Conservation (phyloP, 208 protist species). For the Acanthamoeba castellanii region DNA sequence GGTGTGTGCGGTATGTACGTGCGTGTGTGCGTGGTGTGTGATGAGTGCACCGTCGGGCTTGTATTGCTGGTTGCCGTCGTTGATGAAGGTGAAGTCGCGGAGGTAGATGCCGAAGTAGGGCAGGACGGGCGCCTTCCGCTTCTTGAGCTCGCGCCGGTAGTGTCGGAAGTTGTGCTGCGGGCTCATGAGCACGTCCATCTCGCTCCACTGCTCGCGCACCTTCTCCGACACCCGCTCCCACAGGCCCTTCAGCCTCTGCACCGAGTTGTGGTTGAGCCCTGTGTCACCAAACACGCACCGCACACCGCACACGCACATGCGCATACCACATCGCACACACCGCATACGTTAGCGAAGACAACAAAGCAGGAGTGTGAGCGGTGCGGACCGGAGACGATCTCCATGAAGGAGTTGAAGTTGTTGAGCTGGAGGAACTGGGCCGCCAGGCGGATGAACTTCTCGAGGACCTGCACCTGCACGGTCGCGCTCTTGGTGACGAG, state of each 20-base stretch:
- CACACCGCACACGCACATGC: no score
- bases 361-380: no score
- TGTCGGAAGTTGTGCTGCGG: slow-evolving; percentile 31
- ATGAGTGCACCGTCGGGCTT: background rate
- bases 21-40: background rate
- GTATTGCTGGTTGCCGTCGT: slow-evolving; percentile 62
- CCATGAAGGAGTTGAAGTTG: slow-evolving; percentile 73
- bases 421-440: background rate
- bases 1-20: background rate
- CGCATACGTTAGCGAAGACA: no score
- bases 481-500: background rate
- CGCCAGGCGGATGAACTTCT: slow-evolving; percentile 66
- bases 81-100: slow-evolving; percentile 69
- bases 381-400: slow-evolving; percentile 23
- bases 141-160: slow-evolving; percentile 55
- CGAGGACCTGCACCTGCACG: background rate
- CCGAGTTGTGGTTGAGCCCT: slow-evolving; percentile 57
- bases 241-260: slow-evolving; percentile 37
- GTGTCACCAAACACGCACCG: no score
- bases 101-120: slow-evolving; percentile 69
- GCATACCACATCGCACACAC: no score
- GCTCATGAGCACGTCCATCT: slow-evolving; percentile 57
- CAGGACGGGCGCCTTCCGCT: slow-evolving; percentile 27
- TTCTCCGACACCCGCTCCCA: slow-evolving; percentile 2
- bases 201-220: background rate